Conservation (phyloP, 371 early-diverging fungal species). For the Mucor velutinosus region DNA sequence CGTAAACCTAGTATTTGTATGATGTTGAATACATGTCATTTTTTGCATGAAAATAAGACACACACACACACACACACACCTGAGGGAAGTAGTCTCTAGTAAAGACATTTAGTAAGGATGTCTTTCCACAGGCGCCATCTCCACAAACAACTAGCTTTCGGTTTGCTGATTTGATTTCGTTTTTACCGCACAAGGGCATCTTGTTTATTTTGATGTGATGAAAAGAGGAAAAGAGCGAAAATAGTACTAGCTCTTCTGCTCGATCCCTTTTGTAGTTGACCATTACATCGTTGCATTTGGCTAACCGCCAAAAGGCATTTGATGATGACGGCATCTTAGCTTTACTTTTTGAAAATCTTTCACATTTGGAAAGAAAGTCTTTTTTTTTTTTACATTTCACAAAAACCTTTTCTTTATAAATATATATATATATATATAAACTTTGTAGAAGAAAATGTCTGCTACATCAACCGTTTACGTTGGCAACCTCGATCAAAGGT, state of each 20-base stretch:
- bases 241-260: background rate
- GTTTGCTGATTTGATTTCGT: background rate
- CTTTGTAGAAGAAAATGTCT: constrained; percentile 7
- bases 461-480: constrained; percentile 63
- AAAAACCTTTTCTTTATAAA: constrained; percentile 4
- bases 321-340: constrained; percentile 5
- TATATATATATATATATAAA: too few species aligned
- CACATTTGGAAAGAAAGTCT: background rate
- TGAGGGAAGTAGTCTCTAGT: constrained; percentile 62
- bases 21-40: background rate
- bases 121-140: constrained; percentile 73
- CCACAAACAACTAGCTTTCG: constrained; percentile 40
- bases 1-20: constrained; percentile 40
- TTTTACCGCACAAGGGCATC: constrained; percentile 6
- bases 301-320: background rate
- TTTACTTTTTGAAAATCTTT: background rate
- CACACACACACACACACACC: constrained; percentile 28
- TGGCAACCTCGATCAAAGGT: constrained; percentile 85
- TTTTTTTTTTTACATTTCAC: background rate
- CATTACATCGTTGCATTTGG: background rate
- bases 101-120: constrained; percentile 62
- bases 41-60: background rate
- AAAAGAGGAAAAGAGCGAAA: background rate
- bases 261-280: background rate
- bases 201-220: background rate